Evolutionary conservation across 2,329 filamentous ascomycete genomes (phyloP), one percentile per base, ranked within the genome.

Genomic region (Diaporthe amygdali): DNA sequence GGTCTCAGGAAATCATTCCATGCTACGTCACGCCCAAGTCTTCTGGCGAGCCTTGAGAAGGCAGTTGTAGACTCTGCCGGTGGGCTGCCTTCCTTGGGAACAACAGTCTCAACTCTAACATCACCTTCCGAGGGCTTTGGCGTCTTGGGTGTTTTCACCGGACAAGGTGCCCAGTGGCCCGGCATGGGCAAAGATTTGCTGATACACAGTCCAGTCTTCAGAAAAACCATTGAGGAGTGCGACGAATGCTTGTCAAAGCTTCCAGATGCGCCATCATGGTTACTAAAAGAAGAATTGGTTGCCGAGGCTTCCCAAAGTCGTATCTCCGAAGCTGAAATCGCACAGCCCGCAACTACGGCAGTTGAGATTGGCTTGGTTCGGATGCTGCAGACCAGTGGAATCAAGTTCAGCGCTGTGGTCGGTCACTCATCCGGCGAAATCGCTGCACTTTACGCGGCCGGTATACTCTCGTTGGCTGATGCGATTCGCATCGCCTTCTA

Each of bases 321-420:
- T 7, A 56, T 76, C 17, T 37, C 73, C 44, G 25, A 56, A 20
- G 39, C 41, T 44, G 34, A 39, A 7, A 15, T 69, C 10, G 46
- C 37, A 15, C 67, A 70, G 46, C 71, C 73, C 1, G 25, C 81
- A 0, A 83, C 80, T 68, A 83, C 82, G 4, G 82, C 81, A 0
- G 30, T 85, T 0, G 83, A 85, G 69, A 75, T 85, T 5, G 75
- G 76, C 6, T 72, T 82, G 0, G 77, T 83, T 0, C 77, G 82
- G 15, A 55, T 82, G 2, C 73, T 84, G 9, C 47, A 22, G 7
- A 52, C 39, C 0, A 73, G 71, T 0, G 75, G 76, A 1, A 46
- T 81, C 14, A 17, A 59, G 6, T 76, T 79, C 3, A 20, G 47
- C 2, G 74, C 72, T 3, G 77, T 80, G 3, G 68, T 77, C 7